phyloP scores from a whole-genome alignment of 805 yeast species.

The Ogataea minuta region DNA sequence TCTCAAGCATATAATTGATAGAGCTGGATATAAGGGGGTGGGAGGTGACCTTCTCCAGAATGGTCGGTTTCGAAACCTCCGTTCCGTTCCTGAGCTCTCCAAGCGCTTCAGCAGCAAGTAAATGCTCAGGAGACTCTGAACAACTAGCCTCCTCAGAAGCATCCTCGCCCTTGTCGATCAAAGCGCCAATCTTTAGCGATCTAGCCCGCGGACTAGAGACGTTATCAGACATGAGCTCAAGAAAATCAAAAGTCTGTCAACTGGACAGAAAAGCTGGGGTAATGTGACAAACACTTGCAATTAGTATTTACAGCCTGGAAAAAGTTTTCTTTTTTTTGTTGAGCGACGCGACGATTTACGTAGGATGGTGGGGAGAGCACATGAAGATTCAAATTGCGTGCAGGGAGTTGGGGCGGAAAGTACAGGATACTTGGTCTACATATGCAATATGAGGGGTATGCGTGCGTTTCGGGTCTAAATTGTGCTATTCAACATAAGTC shows the following conservation, averaged over 20 bases:
- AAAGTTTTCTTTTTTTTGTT: constrained; percentile 16
- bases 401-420: not conserved
- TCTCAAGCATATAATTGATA: constrained; percentile 37
- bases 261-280: constrained; percentile 8
- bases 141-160: not conserved
- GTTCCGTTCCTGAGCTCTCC: constrained; percentile 26
- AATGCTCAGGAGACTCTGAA: constrained; percentile 9
- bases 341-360: constrained; percentile 10
- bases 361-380: constrained; percentile 10
- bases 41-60: constrained; percentile 37
- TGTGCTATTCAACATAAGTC: no score
- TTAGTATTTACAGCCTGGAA: constrained; percentile 6
- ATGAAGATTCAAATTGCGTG: constrained; percentile 3
- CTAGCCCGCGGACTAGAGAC: constrained; percentile 10
- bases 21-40: constrained; percentile 38
- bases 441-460: no score
- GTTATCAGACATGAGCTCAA: constrained; percentile 4
- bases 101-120: constrained; percentile 33
- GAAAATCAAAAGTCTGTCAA: not conserved
- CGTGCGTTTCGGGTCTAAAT: no score
- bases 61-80: constrained; percentile 15
- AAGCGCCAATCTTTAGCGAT: constrained; percentile 16
- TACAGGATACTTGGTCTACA: no score
- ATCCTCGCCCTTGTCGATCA: constrained; percentile 12
- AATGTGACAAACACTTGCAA: constrained; percentile 1